These are phyloP conservation scores for Venturia aucupariae DNA, from an alignment of 2,329 filamentous ascomycete species.

Conservation along the genomic window DNA sequence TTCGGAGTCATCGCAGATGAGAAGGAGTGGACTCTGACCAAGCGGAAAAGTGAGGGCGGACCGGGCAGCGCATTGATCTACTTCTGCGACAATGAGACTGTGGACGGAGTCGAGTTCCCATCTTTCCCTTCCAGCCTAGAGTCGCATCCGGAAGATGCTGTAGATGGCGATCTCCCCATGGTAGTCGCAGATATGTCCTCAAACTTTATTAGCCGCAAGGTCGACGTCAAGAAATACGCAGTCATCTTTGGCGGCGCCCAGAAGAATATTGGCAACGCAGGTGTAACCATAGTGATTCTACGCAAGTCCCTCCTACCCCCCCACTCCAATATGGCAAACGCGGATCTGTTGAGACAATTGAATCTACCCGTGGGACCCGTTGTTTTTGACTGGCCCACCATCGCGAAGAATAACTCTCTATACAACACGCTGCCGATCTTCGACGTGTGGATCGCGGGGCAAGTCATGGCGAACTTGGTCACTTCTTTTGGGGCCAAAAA, in stretches of 20 bases:
- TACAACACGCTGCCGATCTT: slow-evolving; percentile 97
- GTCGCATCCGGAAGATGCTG: slow-evolving; percentile 37
- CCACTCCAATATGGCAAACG: slow-evolving; percentile 52
- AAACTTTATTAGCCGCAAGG: slow-evolving; percentile 75
- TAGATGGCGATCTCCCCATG: slow-evolving; percentile 56
- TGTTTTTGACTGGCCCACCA: slow-evolving; percentile 72
- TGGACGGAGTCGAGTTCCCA: slow-evolving; percentile 87
- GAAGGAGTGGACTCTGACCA: slow-evolving; percentile 62
- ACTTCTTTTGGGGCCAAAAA: slow-evolving; percentile 53
- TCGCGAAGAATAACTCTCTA: slow-evolving; percentile 86
- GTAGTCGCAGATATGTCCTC: slow-evolving; percentile 91
- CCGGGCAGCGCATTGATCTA: slow-evolving; percentile 62
- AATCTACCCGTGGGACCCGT: slow-evolving; percentile 69
- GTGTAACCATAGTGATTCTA: slow-evolving; percentile 78
- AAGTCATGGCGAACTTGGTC: slow-evolving; percentile 72
- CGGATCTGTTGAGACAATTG: slow-evolving; percentile 62
- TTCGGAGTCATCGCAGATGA: slow-evolving; percentile 78
- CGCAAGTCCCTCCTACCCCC: slow-evolving; percentile 72
- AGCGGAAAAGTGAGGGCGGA: slow-evolving; percentile 47
- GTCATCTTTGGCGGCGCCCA: slow-evolving; percentile 86
- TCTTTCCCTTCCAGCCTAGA: slow-evolving; percentile 57
- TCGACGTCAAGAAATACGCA: slow-evolving; percentile 71
- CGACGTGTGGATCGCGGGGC: slow-evolving; percentile 83
- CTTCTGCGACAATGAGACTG: slow-evolving; percentile 89
- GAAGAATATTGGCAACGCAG: slow-evolving; percentile 84